phyloP scores from a whole-genome alignment of 2,329 filamentous ascomycete species.

The Zarea fungicola region DNA sequence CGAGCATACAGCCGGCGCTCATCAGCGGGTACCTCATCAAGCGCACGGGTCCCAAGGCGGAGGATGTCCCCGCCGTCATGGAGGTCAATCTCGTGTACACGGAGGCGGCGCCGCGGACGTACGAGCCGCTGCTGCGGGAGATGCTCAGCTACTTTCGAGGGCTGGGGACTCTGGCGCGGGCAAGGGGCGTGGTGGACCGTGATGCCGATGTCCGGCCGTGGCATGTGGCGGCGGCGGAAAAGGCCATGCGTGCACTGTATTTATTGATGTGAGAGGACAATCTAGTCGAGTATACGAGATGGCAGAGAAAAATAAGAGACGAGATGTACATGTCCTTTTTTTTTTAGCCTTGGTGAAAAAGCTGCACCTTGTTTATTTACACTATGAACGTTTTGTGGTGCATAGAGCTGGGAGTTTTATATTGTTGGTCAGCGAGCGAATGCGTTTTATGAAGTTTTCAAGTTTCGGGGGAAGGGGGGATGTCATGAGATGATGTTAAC shows the following conservation, averaged over 20 bases:
- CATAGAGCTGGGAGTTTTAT: no score
- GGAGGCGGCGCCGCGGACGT: conserved; percentile 45
- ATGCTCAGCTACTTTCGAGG: conserved; percentile 64
- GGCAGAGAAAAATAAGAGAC: no score
- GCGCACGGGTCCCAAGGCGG: conserved; percentile 48
- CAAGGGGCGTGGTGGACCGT: conserved; percentile 56
- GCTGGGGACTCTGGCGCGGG: conserved; percentile 62
- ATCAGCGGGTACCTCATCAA: conserved; percentile 64
- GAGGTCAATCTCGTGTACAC: conserved; percentile 60
- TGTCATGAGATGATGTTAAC: no score
- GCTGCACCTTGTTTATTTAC: no score
- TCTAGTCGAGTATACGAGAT: no score
- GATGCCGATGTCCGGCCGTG: conserved; percentile 64
- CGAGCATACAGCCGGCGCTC: conserved; percentile 52
- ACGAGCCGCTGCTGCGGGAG: conserved; percentile 64
- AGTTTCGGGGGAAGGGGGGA: no score
- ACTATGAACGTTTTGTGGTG: no score
- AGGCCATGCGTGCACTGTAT: conserved; percentile 61
- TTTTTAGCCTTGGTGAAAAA: no score
- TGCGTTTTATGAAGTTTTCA: no score
- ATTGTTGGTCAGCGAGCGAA: no score
- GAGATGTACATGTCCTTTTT: no score
- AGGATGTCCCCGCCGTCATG: conserved; percentile 56
- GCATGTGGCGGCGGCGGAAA: conserved; percentile 69
- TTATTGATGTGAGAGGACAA: conserved; percentile 46